Base-by-base conservation (phyloP, 1,284 basidiomycete species). In the Tilletia caries region DNA sequence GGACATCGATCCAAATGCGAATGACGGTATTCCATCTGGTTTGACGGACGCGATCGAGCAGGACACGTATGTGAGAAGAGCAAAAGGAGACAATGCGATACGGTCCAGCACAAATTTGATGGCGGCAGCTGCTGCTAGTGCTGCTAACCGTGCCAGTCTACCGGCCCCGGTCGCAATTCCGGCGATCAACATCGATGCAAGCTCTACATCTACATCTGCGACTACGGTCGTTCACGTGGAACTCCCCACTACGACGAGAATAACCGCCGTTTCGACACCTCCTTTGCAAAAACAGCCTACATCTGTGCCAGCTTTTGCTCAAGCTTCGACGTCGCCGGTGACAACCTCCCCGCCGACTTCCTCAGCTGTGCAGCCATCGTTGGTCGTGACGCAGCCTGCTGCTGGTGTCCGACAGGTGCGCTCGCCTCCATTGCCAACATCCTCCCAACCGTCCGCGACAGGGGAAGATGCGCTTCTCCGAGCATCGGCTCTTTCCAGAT, bases 61-160 rank as follows among this genome's bases (percentile, higher is more conserved):
- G 48, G 25, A n/a, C n/a, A 50, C 8, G 2, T 8, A n/a, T 8
- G 25, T n/a, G 8, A 20, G 8, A 23, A 50, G 10, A 15, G 25
- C 48, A n/a, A 50, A 50, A 20, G 48, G 20, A 8, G 48, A 50
- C 48, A 8, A n/a, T 12, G 10, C 20, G 48, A 50, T 23, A 50
- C 48, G 48, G 48, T 50, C 20, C 48, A 50, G 48, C 48, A 27
- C 48, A 27, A 50, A 50, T 50, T 20, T 50, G 48, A 50, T 50
- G 48, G 25, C 25, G n/a, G 48, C 48, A 27, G 48, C 48, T 50
- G 48, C 48, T 23, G 20, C 48, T 8, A 50, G 25, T 50, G 48
- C 20, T 23, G 48, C 48, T 8, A n/a, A 50, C 25, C 48, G 48
- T 8, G 48, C 48, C 6, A 50, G 20, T 50, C 20, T 27, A 8